Evolutionary conservation across 1,139 yeast genomes (phyloP).

Genomic region (Blastobotrys serpentis): DNA sequence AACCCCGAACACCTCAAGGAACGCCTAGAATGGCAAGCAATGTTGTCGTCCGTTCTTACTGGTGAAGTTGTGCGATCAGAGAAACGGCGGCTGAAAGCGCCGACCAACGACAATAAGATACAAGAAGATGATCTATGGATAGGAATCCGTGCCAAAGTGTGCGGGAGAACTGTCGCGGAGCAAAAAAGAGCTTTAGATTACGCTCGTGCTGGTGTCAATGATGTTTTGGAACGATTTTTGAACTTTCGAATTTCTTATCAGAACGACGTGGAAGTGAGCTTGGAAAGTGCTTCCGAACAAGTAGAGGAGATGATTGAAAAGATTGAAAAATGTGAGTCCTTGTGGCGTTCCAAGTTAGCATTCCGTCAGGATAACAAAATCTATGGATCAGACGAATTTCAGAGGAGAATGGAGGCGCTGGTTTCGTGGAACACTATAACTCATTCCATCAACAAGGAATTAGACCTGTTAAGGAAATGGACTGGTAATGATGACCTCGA

Average conservation of each 20-base stretch:
- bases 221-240: conserved; percentile 67
- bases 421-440: conserved; percentile 83
- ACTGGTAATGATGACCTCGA: conserved; percentile 82
- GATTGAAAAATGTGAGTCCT: conserved; percentile 66
- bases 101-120: conserved; percentile 36
- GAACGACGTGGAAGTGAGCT: conserved; percentile 20
- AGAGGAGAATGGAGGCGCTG: conserved; percentile 67
- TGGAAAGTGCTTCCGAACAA: conserved; percentile 42
- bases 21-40: conserved; percentile 93
- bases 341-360: conserved; percentile 79
- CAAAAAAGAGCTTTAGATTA: conserved; percentile 72
- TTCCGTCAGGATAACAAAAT: conserved; percentile 78
- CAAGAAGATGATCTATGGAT: conserved; percentile 74
- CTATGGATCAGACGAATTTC: conserved; percentile 64
- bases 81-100: conserved; percentile 71
- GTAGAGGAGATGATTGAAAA: conserved; percentile 58
- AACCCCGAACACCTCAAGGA: conserved; percentile 59
- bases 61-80: conserved; percentile 94
- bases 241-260: conserved; percentile 50
- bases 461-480: conserved; percentile 58
- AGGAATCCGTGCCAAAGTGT: conserved; percentile 74
- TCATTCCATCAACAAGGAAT: conserved; percentile 62
- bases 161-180: conserved; percentile 78
- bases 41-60: conserved; percentile 84
- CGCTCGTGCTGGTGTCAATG: conserved; percentile 72